Evolutionary conservation across 352 stramenopile genomes (phyloP).

Genomic region (Pythium apleroticum): DNA sequence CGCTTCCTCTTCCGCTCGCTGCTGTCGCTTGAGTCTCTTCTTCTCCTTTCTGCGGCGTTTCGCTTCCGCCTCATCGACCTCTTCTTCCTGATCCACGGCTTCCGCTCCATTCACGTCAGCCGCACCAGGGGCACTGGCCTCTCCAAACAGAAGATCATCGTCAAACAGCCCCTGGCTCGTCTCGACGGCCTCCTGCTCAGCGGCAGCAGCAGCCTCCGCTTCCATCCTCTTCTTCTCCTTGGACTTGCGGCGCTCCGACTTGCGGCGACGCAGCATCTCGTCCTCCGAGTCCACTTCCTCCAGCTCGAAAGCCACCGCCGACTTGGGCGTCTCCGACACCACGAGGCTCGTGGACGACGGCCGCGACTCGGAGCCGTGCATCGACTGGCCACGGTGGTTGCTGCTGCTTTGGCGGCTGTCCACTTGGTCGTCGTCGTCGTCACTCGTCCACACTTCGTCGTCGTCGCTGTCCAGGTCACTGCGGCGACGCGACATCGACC

Average conservation of each 20-base stretch:
- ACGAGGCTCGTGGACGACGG: conserved; percentile 2
- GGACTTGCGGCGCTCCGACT: conserved; percentile 2
- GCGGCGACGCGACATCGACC: conserved; percentile 33
- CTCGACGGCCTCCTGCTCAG: conserved; percentile 14
- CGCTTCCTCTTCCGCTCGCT: conserved; percentile 17
- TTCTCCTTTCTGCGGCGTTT: conserved; percentile 36
- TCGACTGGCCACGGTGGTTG: conserved; percentile 18
- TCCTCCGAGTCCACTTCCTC: conserved; percentile 29
- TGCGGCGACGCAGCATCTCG: conserved; percentile 8
- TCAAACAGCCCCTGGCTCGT: conserved; percentile 14
- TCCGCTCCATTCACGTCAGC: conserved; percentile 32
- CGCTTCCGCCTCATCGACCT: conserved; percentile 22
- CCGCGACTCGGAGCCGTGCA: conserved; percentile 13
- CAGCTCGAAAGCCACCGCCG: conserved; percentile 6
- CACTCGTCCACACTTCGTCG: conserved; percentile 19
- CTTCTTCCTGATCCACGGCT: conserved; percentile 33
- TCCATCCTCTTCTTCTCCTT: conserved; percentile 25
- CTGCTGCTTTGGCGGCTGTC: conserved; percentile 8
- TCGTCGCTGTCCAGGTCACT: conserved; percentile 16
- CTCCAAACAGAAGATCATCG: conserved; percentile 22
- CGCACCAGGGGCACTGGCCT: conserved; percentile 21
- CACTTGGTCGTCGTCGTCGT: conserved; percentile 14
- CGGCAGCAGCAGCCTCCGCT: conserved; percentile 19
- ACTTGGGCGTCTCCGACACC: conserved; percentile 6
- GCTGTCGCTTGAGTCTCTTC: conserved; percentile 32